These are phyloP conservation scores for Saccharomyces cerevisiae DNA, from an alignment of 805 yeast species.

Conservation along the genomic window DNA sequence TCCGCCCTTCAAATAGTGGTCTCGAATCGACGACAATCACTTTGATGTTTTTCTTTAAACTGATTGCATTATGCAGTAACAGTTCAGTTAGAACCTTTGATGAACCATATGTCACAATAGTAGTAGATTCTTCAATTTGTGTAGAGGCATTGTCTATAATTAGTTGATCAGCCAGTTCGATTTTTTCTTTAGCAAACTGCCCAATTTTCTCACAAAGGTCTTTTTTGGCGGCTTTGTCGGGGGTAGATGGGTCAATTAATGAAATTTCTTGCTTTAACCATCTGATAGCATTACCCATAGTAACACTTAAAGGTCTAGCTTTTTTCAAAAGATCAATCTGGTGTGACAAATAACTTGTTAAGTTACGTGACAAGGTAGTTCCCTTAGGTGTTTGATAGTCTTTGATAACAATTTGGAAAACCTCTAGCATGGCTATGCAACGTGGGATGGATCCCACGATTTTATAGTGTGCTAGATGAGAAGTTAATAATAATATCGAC, in stretches of 20 bases:
- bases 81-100: constrained; percentile 75
- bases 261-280: constrained; percentile 95
- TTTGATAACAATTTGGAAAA: constrained; percentile 68
- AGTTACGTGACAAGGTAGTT: constrained; percentile 76
- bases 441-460: constrained; percentile 87
- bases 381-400: constrained; percentile 83
- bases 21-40: constrained; percentile 87
- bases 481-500: constrained; percentile 64
- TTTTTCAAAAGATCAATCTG: constrained; percentile 89
- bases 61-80: constrained; percentile 58
- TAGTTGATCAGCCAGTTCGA: constrained; percentile 72
- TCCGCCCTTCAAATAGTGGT: constrained; percentile 90
- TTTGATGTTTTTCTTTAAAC: constrained; percentile 58
- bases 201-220: constrained; percentile 62
- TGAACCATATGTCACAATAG: constrained; percentile 80
- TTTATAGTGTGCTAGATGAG: constrained; percentile 73
- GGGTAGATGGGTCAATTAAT: constrained; percentile 61
- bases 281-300: constrained; percentile 97
- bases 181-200: constrained; percentile 73
- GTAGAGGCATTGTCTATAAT: constrained; percentile 73
- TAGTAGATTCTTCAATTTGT: constrained; percentile 68
- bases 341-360: constrained; percentile 78
- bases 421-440: constrained; percentile 74
- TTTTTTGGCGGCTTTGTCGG: constrained; percentile 51
- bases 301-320: constrained; percentile 82